Evolutionary conservation across 148 eudicot genomes (phyloP), one percentile per base, ranked within the genome.

Genomic region (Rhododendron simsii): DNA sequence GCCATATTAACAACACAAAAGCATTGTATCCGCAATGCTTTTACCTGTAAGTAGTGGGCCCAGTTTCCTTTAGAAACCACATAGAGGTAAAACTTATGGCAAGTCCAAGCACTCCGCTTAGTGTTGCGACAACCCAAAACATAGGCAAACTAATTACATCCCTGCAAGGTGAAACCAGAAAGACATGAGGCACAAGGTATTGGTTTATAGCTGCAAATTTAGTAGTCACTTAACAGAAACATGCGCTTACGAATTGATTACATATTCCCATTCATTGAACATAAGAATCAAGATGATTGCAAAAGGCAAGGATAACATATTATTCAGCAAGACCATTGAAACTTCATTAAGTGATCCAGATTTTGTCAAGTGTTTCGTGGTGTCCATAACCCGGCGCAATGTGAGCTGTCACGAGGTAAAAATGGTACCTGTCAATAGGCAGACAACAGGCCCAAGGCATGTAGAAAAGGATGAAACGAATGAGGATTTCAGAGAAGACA

Each of bases 71-170:
- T 78, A 95, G 85, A 86, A 95, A 95, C 98, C 98, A 95, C 95
- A 95, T 92, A 76, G 98, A 95, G 61, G 98, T 93, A 87, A 95
- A 95, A 93, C 98, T 95, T 80, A 95, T 95, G 86, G 98, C 95
- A 78, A 95, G 94, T 87, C 98, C 98, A 81, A 94, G 87, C 71
- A 95, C 87, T 84, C 98, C 98, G 65, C 98, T 95, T 18, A 92
- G 89, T 84, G 98, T 94, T 81, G 94, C 94, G 44, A 91, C 94
- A 87, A 89, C 93, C 98, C 98, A 95, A 89, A 95, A 95, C 93
- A 91, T 92, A 47, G 96, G 96, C 85, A 87, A 39, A 76, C 85
- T 86, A 69, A 89, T 87, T 45, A 95, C 94, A 51, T 88, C 90
- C 86, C 98, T 95, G 90, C 90, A 89, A 65, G 86, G 87, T 75